Percentiles rank a stretch among this genome's conserved stretches.
phyloP scores from a whole-genome alignment of 495 filamentous ascomycete genomes.

The Podospora didyma region DNA sequence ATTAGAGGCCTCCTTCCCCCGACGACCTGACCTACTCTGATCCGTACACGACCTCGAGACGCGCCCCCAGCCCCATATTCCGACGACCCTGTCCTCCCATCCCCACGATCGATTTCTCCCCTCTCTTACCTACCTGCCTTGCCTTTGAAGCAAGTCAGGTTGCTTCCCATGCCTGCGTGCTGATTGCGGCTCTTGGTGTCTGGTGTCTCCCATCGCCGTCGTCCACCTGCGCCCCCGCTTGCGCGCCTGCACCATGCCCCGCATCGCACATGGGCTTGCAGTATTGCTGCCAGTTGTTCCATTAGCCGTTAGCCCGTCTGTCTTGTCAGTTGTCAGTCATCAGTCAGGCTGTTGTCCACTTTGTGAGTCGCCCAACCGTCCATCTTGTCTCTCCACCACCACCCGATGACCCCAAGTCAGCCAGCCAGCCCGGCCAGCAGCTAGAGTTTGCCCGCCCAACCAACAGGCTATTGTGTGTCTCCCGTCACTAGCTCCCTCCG shows the following conservation, averaged over 20 bases:
- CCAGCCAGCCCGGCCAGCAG: no score
- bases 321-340: no score
- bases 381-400: no score
- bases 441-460: no score
- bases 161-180: background rate
- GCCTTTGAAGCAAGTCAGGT: background rate
- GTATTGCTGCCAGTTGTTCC: background rate
- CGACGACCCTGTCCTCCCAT: constrained; percentile 21
- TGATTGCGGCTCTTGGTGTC: background rate
- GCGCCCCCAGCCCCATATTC: constrained; percentile 21
- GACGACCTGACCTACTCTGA: no score
- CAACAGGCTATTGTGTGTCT: no score
- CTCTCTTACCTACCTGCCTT: background rate
- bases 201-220: background rate
- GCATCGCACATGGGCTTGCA: background rate
- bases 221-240: background rate
- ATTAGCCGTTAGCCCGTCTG: no score
- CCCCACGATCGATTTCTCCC: constrained; percentile 13
- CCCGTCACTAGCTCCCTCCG: no score
- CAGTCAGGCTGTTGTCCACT: no score
- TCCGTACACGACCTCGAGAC: background rate
- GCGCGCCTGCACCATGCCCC: background rate
- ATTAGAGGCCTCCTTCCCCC: constrained; percentile 13
- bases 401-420: no score
- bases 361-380: no score